Evolutionary conservation across 1,284 basidiomycete species (phyloP).

Genomic region (Apiotrichum sp.): DNA sequence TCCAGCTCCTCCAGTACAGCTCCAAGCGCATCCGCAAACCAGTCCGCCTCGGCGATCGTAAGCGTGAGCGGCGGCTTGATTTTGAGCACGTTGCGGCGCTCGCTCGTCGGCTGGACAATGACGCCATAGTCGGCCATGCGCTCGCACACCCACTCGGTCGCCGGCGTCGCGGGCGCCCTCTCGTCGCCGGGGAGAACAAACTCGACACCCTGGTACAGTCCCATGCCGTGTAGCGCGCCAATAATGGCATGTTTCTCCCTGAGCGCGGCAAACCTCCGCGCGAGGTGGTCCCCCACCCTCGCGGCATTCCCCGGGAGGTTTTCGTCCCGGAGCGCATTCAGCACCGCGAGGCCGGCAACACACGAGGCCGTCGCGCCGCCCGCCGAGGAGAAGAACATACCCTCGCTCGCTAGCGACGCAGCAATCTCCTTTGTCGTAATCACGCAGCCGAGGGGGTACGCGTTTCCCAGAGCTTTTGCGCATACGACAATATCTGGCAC

Average conservation of each 20-base stretch:
- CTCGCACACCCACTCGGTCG: constrained; percentile 14
- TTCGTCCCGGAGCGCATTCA: constrained; percentile 10
- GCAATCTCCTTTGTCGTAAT: constrained; percentile 10
- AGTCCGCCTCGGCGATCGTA: constrained; percentile 3
- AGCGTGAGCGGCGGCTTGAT: constrained; percentile 16
- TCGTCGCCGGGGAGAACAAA: constrained; percentile 1
- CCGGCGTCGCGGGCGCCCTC: constrained; percentile 1
- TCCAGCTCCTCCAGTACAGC: constrained; percentile 6
- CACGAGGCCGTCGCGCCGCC: constrained; percentile 20
- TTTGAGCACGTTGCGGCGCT: constrained; percentile 16
- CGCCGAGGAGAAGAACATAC: constrained; percentile 19
- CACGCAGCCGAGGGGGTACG: constrained; percentile 10
- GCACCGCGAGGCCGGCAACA: constrained; percentile 12
- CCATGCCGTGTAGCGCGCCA: constrained; percentile 9
- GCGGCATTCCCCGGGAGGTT: constrained; percentile 6
- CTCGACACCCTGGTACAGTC: constrained; percentile 15
- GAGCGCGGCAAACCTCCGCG: not conserved
- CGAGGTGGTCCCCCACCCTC: constrained; percentile 2
- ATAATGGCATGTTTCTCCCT: not conserved
- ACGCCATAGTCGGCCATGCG: constrained; percentile 13
- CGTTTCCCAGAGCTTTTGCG: constrained; percentile 12
- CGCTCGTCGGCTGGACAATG: constrained; percentile 10
- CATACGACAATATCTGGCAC: constrained; percentile 9
- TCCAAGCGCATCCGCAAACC: constrained; percentile 8
- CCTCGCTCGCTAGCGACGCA: constrained; percentile 5